Percentiles rank a stretch among this genome's conserved stretches.
Evolutionary conservation across 805 yeast genomes (phyloP).

Genomic region (Metschnikowia reukaufii): DNA sequence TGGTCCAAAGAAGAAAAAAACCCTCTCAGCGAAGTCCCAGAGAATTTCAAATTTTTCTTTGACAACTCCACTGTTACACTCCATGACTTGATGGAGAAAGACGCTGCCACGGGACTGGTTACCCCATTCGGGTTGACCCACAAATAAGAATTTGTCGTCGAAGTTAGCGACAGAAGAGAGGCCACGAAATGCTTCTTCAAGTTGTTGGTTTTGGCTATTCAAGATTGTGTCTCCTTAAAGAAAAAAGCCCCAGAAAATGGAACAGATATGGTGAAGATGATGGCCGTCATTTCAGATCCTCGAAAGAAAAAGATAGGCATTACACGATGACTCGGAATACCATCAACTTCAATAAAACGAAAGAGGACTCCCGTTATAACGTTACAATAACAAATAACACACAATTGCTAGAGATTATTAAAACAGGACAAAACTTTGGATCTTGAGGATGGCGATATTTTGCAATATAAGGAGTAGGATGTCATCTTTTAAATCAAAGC

Average conservation of each 20-base stretch:
- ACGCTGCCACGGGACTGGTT: constrained; percentile 20
- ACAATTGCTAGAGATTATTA: constrained; percentile 6
- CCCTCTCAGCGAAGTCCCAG: no score
- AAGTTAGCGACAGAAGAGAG: constrained; percentile 47
- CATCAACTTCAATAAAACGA: constrained; percentile 3
- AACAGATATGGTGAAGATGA: constrained; percentile 23
- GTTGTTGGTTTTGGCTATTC: constrained; percentile 74
- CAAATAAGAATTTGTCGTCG: constrained; percentile 14
- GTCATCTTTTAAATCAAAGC: no score
- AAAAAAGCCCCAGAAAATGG: constrained; percentile 45
- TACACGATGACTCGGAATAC: constrained; percentile 30
- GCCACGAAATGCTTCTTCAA: constrained; percentile 80
- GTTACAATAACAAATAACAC: constrained; percentile 31
- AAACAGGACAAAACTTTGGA: no score
- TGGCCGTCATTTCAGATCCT: constrained; percentile 28
- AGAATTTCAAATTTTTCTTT: constrained; percentile 30
- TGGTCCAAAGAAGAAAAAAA: no score
- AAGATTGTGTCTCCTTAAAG: constrained; percentile 62
- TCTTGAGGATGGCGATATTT: no score
- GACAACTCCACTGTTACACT: constrained; percentile 27
- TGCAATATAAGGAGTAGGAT: no score
- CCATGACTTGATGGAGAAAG: constrained; percentile 42
- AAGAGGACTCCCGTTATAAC: constrained; percentile 11
- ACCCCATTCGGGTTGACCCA: constrained; percentile 25
- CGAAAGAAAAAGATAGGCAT: constrained; percentile 25